phyloP scores from a whole-genome alignment of 805 yeast species.

The Zygoascus tannicola region DNA sequence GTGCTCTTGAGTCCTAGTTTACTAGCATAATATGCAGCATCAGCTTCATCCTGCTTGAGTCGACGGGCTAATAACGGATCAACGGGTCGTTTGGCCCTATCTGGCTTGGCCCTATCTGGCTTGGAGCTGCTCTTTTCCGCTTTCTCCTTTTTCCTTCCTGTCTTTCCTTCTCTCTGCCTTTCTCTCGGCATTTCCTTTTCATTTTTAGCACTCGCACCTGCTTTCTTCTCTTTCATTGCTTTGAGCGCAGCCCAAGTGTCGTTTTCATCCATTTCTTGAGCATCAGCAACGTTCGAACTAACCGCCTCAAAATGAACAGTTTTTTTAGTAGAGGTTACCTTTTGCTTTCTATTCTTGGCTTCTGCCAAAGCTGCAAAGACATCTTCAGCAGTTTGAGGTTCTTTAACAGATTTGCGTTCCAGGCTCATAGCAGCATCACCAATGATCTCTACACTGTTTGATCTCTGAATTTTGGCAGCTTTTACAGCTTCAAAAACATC shows the following conservation, averaged over 20 bases:
- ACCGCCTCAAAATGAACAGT: slow-evolving; percentile 13
- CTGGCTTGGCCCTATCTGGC: slow-evolving; percentile 38
- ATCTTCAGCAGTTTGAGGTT: slow-evolving; percentile 8
- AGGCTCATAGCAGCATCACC: too few species aligned
- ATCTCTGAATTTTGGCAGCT: neutral
- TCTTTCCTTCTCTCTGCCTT: neutral
- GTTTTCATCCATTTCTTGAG: slow-evolving; percentile 17
- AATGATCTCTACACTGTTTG: neutral
- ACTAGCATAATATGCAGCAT: slow-evolving; percentile 73
- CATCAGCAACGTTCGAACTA: slow-evolving; percentile 24
- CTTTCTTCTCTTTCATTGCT: slow-evolving; percentile 21
- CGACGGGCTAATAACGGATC: slow-evolving; percentile 14
- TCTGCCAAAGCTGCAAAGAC: slow-evolving; percentile 7
- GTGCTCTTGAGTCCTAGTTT: slow-evolving; percentile 60
- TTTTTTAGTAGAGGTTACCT: slow-evolving; percentile 1
- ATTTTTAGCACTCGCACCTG: slow-evolving; percentile 11
- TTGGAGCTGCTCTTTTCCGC: slow-evolving; percentile 15
- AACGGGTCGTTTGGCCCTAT: neutral
- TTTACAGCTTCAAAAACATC: neutral
- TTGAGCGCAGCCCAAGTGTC: slow-evolving; percentile 39
- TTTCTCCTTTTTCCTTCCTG: slow-evolving; percentile 1
- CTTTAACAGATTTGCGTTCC: neutral
- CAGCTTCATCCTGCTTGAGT: slow-evolving; percentile 58
- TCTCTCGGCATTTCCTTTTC: slow-evolving; percentile 1
- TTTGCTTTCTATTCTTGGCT: slow-evolving; percentile 1